phyloP scores from a whole-genome alignment of 2,329 filamentous ascomycete genomes.

The Berkeleyomyces basicola region DNA sequence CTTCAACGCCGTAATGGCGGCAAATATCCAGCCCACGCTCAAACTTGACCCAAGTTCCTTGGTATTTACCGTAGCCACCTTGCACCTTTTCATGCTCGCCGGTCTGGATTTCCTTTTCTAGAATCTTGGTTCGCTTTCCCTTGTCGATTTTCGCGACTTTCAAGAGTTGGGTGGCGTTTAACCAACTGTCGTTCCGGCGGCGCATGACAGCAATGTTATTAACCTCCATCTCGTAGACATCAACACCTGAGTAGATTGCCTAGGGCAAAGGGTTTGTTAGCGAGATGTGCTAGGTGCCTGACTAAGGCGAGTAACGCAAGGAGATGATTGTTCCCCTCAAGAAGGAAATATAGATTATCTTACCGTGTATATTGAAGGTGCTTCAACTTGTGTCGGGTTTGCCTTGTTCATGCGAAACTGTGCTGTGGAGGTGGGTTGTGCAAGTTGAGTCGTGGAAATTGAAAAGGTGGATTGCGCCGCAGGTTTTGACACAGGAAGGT shows the following conservation, averaged over 20 bases:
- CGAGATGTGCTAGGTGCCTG: conserved; percentile 21
- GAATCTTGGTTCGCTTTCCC: conserved; percentile 89
- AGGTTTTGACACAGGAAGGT: neutral
- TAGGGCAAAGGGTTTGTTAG: conserved; percentile 17
- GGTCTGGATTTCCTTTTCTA: conserved; percentile 93
- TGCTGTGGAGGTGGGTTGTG: neutral
- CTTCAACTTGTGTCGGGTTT: conserved; percentile 22
- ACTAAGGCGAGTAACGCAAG: neutral
- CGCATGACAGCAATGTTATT: conserved; percentile 91
- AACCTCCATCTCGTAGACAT: conserved; percentile 98
- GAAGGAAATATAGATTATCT: conserved; percentile 15
- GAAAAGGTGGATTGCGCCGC: neutral
- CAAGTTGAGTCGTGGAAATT: neutral
- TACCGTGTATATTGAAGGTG: conserved; percentile 47
- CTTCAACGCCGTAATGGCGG: conserved; percentile 61
- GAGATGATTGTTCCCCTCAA: conserved; percentile 12
- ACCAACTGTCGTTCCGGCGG: conserved; percentile 81
- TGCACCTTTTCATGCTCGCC: conserved; percentile 98
- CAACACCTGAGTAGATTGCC: conserved; percentile 87
- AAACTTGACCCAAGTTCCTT: conserved; percentile 96
- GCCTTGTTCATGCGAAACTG: conserved; percentile 18
- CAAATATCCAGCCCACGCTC: conserved; percentile 86
- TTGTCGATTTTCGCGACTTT: conserved; percentile 97
- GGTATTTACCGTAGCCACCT: conserved; percentile 95
- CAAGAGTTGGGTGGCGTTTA: conserved; percentile 95